Conservation (phyloP, 192 early-diverging fungal genomes). For the Backusella liffmaniae region DNA sequence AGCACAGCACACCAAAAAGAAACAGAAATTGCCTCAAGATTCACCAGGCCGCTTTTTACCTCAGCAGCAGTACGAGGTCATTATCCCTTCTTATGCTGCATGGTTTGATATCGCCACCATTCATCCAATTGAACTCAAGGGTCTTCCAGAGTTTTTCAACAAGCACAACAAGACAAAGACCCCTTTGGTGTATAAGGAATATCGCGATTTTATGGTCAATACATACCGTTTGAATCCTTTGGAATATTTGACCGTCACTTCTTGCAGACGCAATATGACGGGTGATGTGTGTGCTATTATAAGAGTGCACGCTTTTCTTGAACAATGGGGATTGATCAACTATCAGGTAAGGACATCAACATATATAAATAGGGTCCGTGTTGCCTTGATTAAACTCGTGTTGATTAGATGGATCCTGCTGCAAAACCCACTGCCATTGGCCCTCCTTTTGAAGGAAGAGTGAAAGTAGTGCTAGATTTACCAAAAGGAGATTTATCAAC, state of each 20-base stretch:
- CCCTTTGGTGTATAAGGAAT: slow-evolving; percentile 88
- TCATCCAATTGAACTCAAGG: slow-evolving; percentile 84
- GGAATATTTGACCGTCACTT: slow-evolving; percentile 97
- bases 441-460: slow-evolving; percentile 92
- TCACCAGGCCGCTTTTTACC: slow-evolving; percentile 64
- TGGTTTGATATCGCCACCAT: slow-evolving; percentile 86
- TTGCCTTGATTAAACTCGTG: too few relatives aligned
- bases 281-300: slow-evolving; percentile 99
- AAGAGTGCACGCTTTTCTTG: slow-evolving; percentile 95
- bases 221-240: slow-evolving; percentile 91
- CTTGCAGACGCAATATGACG: slow-evolving; percentile 91
- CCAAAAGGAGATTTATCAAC: slow-evolving; percentile 33
- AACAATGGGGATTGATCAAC: slow-evolving; percentile 99
- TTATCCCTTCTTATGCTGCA: slow-evolving; percentile 89
- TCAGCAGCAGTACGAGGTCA: slow-evolving; percentile 72
- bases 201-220: slow-evolving; percentile 98
- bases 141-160: slow-evolving; percentile 96
- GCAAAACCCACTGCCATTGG: slow-evolving; percentile 81
- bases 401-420: slow-evolving; percentile 82
- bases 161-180: slow-evolving; percentile 90
- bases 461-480: slow-evolving; percentile 87
- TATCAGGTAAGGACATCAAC: slow-evolving; percentile 72
- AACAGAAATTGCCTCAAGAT: slow-evolving; percentile 41
- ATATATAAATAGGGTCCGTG: too few relatives aligned
- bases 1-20: slow-evolving; percentile 8